Evolutionary conservation across 2,329 filamentous ascomycete species (phyloP).

Genomic region (Aurifilum marmelostoma): DNA sequence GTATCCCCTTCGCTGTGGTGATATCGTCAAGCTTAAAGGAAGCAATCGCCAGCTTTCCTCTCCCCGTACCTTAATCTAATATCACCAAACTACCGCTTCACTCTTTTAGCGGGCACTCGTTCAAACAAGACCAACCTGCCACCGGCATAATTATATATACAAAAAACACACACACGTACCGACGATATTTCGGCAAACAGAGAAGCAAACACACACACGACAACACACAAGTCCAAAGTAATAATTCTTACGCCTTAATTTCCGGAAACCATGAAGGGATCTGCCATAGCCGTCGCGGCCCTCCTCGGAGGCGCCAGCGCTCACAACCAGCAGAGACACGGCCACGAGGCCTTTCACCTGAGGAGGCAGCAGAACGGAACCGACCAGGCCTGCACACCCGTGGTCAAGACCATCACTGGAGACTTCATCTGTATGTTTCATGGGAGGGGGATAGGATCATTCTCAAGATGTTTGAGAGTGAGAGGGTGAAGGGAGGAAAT

Average conservation of each 20-base stretch:
- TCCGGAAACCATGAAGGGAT: slow-evolving; percentile 67
- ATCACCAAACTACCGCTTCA: slow-evolving; percentile 69
- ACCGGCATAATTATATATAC: slow-evolving; percentile 35
- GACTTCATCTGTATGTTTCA: slow-evolving; percentile 63
- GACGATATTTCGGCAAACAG: slow-evolving; percentile 12
- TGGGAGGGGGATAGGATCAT: too few relatives aligned
- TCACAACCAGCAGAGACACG: slow-evolving; percentile 59
- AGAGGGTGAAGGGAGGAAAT: background rate
- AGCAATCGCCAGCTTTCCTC: slow-evolving; percentile 51
- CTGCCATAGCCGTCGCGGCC: slow-evolving; percentile 66
- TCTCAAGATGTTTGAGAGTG: too few relatives aligned
- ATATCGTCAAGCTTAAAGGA: slow-evolving; percentile 53
- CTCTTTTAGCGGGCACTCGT: slow-evolving; percentile 87
- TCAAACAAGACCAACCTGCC: slow-evolving; percentile 36
- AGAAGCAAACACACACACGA: too few relatives aligned
- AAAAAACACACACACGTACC: slow-evolving; percentile 35
- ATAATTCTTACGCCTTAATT: slow-evolving; percentile 32
- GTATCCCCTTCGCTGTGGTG: slow-evolving; percentile 48
- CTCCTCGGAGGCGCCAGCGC: slow-evolving; percentile 60
- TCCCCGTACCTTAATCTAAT: slow-evolving; percentile 38
- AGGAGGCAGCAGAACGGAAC: slow-evolving; percentile 50
- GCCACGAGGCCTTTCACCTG: slow-evolving; percentile 60
- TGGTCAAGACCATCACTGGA: slow-evolving; percentile 72
- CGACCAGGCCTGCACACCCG: slow-evolving; percentile 68
- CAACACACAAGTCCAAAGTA: background rate